These are phyloP conservation scores for Paramecium primaurelia DNA, from an alignment of 73 alveolate species.

Conservation along the genomic window DNA sequence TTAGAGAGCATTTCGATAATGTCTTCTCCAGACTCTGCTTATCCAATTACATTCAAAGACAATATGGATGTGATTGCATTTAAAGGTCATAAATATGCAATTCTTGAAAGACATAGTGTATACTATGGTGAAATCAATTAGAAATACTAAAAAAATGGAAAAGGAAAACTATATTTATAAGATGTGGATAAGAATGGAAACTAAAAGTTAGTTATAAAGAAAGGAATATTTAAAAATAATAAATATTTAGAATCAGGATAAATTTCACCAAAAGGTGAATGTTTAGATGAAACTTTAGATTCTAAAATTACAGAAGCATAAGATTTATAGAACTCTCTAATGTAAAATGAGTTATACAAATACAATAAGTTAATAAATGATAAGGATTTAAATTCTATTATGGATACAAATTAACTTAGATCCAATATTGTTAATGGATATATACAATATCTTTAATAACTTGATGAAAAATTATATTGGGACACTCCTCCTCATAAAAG, in stretches of 20 bases:
- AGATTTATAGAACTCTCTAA: neutral
- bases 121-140: neutral
- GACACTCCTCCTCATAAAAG: neutral
- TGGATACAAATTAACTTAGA: neutral
- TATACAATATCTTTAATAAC: neutral
- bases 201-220: neutral
- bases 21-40: neutral
- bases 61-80: neutral
- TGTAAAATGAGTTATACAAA: neutral
- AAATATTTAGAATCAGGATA: neutral
- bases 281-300: neutral
- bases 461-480: neutral
- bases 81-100: neutral
- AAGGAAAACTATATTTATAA: neutral
- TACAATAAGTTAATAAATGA: neutral
- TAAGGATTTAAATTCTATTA: neutral
- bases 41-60: neutral
- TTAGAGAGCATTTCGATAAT: neutral
- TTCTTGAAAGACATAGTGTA: neutral
- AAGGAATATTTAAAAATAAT: neutral
- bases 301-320: neutral
- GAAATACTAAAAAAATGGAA: neutral
- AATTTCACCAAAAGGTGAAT: neutral
- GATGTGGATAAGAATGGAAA: neutral
- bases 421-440: neutral